Evolutionary conservation across 2,329 filamentous ascomycete genomes (phyloP).

Genomic region (Colletotrichum sp.): DNA sequence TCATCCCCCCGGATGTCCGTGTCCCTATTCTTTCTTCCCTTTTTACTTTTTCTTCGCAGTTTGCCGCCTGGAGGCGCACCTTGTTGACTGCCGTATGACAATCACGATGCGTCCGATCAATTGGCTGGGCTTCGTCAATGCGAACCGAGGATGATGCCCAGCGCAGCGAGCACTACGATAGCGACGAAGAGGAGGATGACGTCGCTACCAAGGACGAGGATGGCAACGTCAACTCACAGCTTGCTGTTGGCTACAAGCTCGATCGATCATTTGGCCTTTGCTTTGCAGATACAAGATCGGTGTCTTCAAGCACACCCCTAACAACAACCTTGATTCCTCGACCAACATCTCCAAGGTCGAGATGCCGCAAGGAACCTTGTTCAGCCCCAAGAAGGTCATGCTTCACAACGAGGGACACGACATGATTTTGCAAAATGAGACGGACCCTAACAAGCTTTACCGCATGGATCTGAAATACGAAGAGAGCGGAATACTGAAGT

Average conservation of each 20-base stretch:
- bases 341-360: slow-evolving; percentile 97
- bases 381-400: slow-evolving; percentile 97
- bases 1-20: too few relatives aligned
- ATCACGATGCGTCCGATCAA: too few relatives aligned
- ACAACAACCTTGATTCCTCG: slow-evolving; percentile 93
- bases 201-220: slow-evolving; percentile 71
- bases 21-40: too few relatives aligned
- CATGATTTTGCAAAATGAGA: slow-evolving; percentile 83
- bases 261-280: slow-evolving; percentile 85
- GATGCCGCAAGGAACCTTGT: slow-evolving; percentile 84
- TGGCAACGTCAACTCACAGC: slow-evolving; percentile 87
- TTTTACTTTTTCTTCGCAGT: too few relatives aligned
- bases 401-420: slow-evolving; percentile 89
- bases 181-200: slow-evolving; percentile 55
- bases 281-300: slow-evolving; percentile 98
- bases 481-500: too few relatives aligned
- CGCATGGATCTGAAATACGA: slow-evolving; percentile 96
- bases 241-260: slow-evolving; percentile 96
- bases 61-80: too few relatives aligned
- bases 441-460: slow-evolving; percentile 89
- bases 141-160: slow-evolving; percentile 63
- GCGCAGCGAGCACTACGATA: slow-evolving; percentile 61
- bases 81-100: too few relatives aligned
- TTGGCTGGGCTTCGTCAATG: too few relatives aligned
- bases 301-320: slow-evolving; percentile 94